Evolutionary conservation across 2,329 filamentous ascomycete species (phyloP).

Genomic region (Aspergillus carbonarius): DNA sequence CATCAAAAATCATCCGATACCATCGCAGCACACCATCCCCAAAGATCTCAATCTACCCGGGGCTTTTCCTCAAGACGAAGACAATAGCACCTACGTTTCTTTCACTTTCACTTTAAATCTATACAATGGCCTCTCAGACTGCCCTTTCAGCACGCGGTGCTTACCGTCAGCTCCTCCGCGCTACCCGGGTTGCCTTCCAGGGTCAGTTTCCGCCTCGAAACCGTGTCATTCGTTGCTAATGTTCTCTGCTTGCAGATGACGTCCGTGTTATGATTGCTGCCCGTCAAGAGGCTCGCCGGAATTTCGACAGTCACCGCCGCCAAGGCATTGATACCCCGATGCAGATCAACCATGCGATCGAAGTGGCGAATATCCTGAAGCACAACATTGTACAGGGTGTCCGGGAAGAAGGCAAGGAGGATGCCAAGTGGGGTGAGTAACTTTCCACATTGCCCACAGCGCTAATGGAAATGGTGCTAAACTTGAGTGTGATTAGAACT

Average conservation of each 20-base stretch:
- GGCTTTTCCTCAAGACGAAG: not conserved
- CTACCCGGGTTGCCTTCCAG: constrained; percentile 77
- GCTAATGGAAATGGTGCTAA: constrained; percentile 5
- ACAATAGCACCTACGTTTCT: not conserved
- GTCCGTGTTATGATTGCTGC: constrained; percentile 66
- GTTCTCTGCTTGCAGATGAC: constrained; percentile 60
- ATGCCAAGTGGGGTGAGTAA: constrained; percentile 37
- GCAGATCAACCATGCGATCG: constrained; percentile 74
- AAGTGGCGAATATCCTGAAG: constrained; percentile 74
- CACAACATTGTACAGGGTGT: constrained; percentile 87
- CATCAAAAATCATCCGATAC: not conserved
- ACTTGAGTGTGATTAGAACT: constrained; percentile 57
- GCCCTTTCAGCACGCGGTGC: constrained; percentile 64
- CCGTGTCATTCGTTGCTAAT: constrained; percentile 11
- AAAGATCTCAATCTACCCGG: not conserved
- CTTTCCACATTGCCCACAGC: too few relatives aligned
- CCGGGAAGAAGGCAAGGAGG: constrained; percentile 33
- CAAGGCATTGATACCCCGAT: constrained; percentile 60
- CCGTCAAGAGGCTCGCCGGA: constrained; percentile 66
- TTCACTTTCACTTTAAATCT: not conserved
- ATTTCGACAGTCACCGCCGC: constrained; percentile 68
- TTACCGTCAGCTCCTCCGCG: constrained; percentile 79
- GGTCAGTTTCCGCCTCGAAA: constrained; percentile 50
- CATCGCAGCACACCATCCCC: not conserved
- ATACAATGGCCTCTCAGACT: constrained; percentile 35